Evolutionary conservation across 208 protist genomes (phyloP).

Genomic region (Crithidia sp.): DNA sequence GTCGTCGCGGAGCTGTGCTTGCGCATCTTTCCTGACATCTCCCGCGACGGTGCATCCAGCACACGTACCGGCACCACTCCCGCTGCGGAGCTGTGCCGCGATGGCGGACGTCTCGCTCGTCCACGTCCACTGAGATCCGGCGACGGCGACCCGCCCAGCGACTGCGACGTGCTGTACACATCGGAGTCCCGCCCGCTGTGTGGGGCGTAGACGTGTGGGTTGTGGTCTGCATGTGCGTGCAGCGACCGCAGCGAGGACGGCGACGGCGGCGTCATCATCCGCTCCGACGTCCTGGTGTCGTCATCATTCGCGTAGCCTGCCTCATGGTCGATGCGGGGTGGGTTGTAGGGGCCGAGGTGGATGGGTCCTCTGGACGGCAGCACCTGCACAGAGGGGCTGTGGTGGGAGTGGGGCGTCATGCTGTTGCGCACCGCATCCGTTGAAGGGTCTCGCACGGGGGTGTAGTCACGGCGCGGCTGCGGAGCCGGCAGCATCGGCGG

Average conservation of each 20-base stretch:
- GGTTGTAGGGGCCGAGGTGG: constrained; percentile 20
- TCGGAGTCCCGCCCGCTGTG: background rate
- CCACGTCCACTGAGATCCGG: background rate
- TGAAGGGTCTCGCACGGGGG: background rate
- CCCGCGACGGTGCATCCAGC: constrained; percentile 4
- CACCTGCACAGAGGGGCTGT: background rate
- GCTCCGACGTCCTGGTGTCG: too few relatives aligned
- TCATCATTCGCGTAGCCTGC: background rate
- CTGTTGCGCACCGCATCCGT: constrained; percentile 2
- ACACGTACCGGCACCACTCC: constrained; percentile 21
- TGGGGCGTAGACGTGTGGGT: constrained; percentile 8
- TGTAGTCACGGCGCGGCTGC: constrained; percentile 12
- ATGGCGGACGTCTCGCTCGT: background rate
- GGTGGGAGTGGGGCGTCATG: background rate
- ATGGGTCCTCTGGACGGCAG: constrained; percentile 6
- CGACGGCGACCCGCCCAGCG: background rate
- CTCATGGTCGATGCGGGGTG: background rate
- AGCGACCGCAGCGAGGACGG: background rate
- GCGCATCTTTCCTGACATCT: background rate
- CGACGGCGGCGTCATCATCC: background rate
- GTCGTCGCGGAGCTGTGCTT: background rate
- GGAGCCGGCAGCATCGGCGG: background rate
- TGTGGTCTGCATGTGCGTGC: constrained; percentile 1
- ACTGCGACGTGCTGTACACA: constrained; percentile 9
- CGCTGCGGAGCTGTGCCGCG: background rate